These are phyloP conservation scores for Elaeis guineensis DNA, from an alignment of 176 grass and related monocot genomes.

Conservation along the genomic window DNA sequence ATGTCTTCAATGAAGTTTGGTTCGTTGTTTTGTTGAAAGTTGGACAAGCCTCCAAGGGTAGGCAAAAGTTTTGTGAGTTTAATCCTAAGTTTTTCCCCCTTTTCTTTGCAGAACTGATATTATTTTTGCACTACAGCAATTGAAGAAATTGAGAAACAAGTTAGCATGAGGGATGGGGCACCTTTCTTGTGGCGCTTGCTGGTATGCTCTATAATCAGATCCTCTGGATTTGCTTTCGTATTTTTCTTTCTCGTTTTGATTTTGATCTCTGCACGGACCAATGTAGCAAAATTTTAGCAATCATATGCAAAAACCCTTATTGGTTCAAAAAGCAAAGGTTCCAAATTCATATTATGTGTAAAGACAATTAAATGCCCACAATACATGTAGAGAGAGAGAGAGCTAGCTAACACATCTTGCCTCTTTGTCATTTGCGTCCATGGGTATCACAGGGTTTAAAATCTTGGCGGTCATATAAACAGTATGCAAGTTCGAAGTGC, in stretches of 20 bases:
- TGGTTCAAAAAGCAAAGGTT: too few relatives aligned
- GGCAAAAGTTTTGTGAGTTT: not conserved
- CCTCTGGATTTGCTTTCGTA: not conserved
- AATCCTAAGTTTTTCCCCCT: not conserved
- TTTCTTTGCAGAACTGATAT: conserved; percentile 11
- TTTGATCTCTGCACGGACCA: too few relatives aligned
- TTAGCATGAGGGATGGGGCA: conserved; percentile 30
- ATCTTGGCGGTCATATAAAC: too few relatives aligned
- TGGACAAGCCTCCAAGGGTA: conserved; percentile 46
- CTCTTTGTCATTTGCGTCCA: too few relatives aligned
- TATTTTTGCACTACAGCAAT: conserved; percentile 32
- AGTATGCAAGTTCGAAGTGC: too few relatives aligned
- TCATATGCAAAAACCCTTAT: too few relatives aligned
- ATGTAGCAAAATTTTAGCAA: too few relatives aligned
- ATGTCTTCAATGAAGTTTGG: conserved; percentile 80
- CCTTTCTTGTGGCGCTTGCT: conserved; percentile 66
- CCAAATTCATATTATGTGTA: too few relatives aligned
- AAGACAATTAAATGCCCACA: too few relatives aligned
- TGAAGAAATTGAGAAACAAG: conserved; percentile 40
- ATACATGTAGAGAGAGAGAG: too few relatives aligned
- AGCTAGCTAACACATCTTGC: too few relatives aligned
- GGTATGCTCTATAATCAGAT: conserved; percentile 23
- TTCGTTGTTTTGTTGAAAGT: conserved; percentile 35
- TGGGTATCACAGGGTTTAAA: too few relatives aligned
- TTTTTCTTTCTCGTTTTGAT: not conserved